These are phyloP conservation scores for Sclerotinia spermophila DNA, from an alignment of 2,329 filamentous ascomycete species.

Conservation along the genomic window DNA sequence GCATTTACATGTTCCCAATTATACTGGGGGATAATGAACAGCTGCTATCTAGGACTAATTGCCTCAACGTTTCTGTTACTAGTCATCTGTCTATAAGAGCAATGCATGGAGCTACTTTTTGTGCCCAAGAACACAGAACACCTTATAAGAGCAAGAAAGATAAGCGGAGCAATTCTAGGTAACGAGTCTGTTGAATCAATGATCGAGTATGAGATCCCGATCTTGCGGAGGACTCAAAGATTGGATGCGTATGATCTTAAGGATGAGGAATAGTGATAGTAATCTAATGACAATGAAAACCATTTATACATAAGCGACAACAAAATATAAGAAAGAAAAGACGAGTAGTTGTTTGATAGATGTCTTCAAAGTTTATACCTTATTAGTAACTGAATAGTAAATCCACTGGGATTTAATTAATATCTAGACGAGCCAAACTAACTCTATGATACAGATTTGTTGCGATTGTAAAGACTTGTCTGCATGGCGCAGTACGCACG, in stretches of 20 bases:
- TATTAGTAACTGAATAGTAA: too few relatives aligned
- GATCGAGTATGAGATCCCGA: rapidly evolving
- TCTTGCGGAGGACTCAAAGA: not conserved
- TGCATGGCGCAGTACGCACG: rapidly evolving
- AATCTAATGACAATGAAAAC: not conserved
- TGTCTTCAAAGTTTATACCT: too few relatives aligned
- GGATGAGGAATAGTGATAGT: not conserved
- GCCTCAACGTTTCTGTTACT: not conserved
- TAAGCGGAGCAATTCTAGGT: not conserved
- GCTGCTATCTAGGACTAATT: not conserved
- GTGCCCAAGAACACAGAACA: not conserved
- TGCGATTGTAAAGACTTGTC: not conserved
- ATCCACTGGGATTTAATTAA: not conserved
- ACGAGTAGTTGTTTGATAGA: too few relatives aligned
- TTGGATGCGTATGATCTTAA: not conserved
- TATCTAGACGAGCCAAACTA: not conserved
- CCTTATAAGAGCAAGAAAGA: rapidly evolving
- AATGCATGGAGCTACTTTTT: not conserved
- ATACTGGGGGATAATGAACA: not conserved
- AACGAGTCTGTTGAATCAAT: not conserved
- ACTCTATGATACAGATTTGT: not conserved
- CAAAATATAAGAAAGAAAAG: not conserved
- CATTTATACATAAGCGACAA: not conserved
- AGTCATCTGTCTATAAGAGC: not conserved
- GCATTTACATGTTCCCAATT: not conserved